Conservation (phyloP, 306 rosid genomes). For the Cucurbita moschata region DNA sequence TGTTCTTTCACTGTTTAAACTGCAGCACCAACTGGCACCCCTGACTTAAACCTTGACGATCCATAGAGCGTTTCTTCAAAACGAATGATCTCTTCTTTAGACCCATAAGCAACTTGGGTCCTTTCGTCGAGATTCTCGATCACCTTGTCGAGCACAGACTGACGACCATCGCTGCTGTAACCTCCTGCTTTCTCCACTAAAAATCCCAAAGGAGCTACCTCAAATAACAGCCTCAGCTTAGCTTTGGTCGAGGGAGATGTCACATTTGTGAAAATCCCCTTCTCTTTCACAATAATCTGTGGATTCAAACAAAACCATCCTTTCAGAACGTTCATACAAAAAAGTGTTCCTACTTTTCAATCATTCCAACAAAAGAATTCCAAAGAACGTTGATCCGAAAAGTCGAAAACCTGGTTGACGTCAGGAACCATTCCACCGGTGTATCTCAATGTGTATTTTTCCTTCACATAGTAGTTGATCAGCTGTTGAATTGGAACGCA, state of each 20-base stretch:
- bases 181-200: conserved; percentile 95
- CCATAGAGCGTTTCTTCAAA: conserved; percentile 94
- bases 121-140: conserved; percentile 61
- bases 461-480: conserved; percentile 63
- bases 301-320: background rate
- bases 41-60: conserved; percentile 84
- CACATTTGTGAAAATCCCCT: conserved; percentile 89
- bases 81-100: conserved; percentile 77
- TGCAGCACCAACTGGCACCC: conserved; percentile 78
- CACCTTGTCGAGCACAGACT: conserved; percentile 79
- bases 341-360: background rate
- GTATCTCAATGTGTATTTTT: conserved; percentile 93
- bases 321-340: background rate
- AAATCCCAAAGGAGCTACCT: conserved; percentile 89
- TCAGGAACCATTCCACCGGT: conserved; percentile 99
- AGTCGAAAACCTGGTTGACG: conserved; percentile 56
- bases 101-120: conserved; percentile 95
- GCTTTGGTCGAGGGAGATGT: conserved; percentile 80
- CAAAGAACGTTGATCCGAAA: background rate
- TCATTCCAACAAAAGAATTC: background rate
- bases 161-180: conserved; percentile 74
- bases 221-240: conserved; percentile 82
- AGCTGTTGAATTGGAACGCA: conserved; percentile 34
- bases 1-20: conserved; percentile 24
- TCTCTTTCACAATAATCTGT: conserved; percentile 91